Base-by-base conservation (phyloP, 768 basidiomycete species). In the Pleurotus djamor region DNA sequence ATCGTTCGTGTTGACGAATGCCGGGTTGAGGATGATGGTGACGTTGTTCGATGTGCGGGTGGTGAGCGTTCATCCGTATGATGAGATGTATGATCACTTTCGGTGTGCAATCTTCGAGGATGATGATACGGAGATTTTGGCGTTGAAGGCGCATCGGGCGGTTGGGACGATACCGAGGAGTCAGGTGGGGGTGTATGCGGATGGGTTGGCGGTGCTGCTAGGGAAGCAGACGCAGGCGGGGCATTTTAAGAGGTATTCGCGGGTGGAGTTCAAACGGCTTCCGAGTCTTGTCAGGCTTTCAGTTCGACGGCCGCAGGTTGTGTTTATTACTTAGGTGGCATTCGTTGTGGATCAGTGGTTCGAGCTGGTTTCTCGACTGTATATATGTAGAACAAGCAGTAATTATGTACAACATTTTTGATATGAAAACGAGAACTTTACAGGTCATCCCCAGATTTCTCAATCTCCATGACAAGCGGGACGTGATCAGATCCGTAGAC, bases 401-500 rank as follows among this genome's bases (percentile, higher is more conserved):
- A 28, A 28, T 28, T 28, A 28, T 28, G 21, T 28, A 28, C 21
- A 28, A 28, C 21, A 28, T 28, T 28, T 3, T 28, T 28, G 21
- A 28, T 28, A 28, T 28, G 21, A 28, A 28, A 28, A 28, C 21
- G 21, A 28, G 3, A 3, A 28, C 21, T 17, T 35, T 9, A 77
- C n/a, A 75, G 59, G 5, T 60, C 69, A 10, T 80, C 83, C 13
- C 13, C 45, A 17, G 16, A 17, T 17, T 47, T 47, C 34, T 83
- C 79, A 50, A 93, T 78, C 67, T 96, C 94, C 73, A 94, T 72
- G 10, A 91, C 83, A 14, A 95, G 71, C 4, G 94, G 94, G 62
- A 89, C 83, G 68, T 94, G 92, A 66, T 94, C 93, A 33, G 91
- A 93, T 10, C 93, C 92, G 56, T 91, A 94, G 52, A 93, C 89